A percentile compares a stretch with the other conserved stretches of the same genome.
Conservation (phyloP, 2,329 filamentous ascomycete species). For the Pseudogymnoascus sp. region DNA sequence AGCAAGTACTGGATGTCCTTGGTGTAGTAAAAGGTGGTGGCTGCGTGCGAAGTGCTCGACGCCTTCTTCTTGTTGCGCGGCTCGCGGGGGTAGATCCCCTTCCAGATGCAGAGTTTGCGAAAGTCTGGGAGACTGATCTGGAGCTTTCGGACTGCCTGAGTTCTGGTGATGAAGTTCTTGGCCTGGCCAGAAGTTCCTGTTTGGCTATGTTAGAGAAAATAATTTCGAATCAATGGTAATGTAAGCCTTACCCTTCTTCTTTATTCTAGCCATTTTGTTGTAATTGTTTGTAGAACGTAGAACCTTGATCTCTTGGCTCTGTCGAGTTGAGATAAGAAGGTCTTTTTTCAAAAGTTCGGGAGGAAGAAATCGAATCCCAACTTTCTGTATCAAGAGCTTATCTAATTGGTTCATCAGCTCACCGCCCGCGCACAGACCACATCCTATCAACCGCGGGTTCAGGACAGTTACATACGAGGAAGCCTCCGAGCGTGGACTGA, state of each 20-base stretch:
- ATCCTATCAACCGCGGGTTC: background rate
- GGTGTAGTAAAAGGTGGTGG: conserved; percentile 84
- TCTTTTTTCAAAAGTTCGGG: conserved; percentile 26
- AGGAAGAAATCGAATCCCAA: conserved; percentile 25
- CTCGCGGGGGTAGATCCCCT: conserved; percentile 97
- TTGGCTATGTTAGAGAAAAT: conserved; percentile 7
- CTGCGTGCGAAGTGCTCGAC: conserved; percentile 78
- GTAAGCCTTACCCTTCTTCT: conserved; percentile 66
- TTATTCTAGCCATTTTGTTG: conserved; percentile 60
- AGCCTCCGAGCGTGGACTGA: background rate
- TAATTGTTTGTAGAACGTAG: conserved; percentile 24
- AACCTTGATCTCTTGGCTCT: conserved; percentile 18
- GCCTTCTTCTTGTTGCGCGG: conserved; percentile 96
- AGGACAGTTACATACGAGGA: conserved; percentile 5
- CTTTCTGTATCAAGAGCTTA: conserved; percentile 6
- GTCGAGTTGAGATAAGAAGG: conserved; percentile 14
- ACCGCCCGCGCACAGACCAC: conserved; percentile 9
- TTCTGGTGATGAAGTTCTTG: conserved; percentile 97
- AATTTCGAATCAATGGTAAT: conserved; percentile 4
- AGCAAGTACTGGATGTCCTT: conserved; percentile 98
- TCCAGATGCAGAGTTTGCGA: conserved; percentile 97
- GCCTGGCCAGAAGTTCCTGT: conserved; percentile 76
- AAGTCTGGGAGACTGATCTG: conserved; percentile 97
- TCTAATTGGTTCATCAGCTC: conserved; percentile 5
- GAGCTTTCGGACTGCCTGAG: conserved; percentile 93